Conservation (phyloP, 108 stramenopile genomes). For the Cylindrotheca closterium region DNA sequence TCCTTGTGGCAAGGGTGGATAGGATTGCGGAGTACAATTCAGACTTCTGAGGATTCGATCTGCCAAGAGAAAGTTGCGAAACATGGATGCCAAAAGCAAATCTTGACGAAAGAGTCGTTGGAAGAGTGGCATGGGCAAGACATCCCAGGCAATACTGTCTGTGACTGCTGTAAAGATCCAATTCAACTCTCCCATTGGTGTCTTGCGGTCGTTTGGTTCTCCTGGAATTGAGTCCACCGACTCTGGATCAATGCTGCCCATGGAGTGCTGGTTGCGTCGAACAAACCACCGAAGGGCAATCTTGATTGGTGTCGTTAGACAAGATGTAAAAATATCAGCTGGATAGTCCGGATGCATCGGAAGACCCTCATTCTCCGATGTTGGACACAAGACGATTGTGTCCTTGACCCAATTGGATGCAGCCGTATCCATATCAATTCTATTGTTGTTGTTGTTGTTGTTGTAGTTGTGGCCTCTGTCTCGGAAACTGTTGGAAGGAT, state of each 20-base stretch:
- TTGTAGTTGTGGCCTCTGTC: no score
- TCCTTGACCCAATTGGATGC: conserved; percentile 65
- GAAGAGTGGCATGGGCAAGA: conserved; percentile 93
- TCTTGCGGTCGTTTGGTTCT: conserved; percentile 86
- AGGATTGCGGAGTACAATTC: conserved; percentile 89
- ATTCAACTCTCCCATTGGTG: conserved; percentile 93
- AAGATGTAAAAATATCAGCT: conserved; percentile 97
- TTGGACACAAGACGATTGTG: conserved; percentile 95
- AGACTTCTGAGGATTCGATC: conserved; percentile 90
- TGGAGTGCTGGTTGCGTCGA: conserved; percentile 67
- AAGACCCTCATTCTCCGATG: conserved; percentile 89
- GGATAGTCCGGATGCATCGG: conserved; percentile 94
- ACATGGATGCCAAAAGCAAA: conserved; percentile 93
- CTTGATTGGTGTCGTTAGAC: conserved; percentile 96
- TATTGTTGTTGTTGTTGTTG: conserved; percentile 1
- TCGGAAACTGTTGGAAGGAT: neutral
- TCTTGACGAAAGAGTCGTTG: conserved; percentile 98
- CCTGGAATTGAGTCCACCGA: conserved; percentile 93
- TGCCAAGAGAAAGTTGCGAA: conserved; percentile 98
- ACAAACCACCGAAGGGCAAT: conserved; percentile 97
- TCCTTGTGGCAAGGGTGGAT: conserved; percentile 92
- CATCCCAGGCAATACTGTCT: conserved; percentile 99
- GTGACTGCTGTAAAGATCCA: conserved; percentile 99
- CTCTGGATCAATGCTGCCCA: conserved; percentile 55
- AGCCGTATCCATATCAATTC: conserved; percentile 29